Evolutionary conservation across 1,284 basidiomycete species (phyloP), one percentile per base, ranked within the genome.

Genomic region (Taiwanofungus camphoratus): DNA sequence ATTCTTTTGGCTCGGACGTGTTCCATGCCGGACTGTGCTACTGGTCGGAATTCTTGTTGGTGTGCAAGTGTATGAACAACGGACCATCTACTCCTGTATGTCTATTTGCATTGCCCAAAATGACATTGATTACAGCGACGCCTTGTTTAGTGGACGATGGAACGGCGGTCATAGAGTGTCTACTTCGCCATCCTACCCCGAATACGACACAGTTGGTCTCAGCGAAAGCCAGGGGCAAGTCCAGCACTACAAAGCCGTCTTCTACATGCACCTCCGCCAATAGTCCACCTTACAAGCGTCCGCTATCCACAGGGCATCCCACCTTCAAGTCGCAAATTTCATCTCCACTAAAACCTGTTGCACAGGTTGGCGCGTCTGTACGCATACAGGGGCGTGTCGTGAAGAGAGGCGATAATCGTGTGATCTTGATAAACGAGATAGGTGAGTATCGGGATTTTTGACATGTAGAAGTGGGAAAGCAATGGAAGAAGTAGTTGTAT

Each of bases 1-100:
- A 45, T 83, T 80, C 52, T 87, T 73, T 58, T 82, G 82, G 82
- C 63, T 88, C 8, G 81, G 81, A 8, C 63, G 77, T n/a, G 69
- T 81, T 1, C 86, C 85, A 3, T 87, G 83, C 59, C 68, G 84
- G 11, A 76, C 62, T 1, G 76, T 84, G 8, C 62, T 66, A 20
- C 53, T 87, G 2, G 68, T 81, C 7, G 85, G 79, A 1, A 59
- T 85, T 39, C 61, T 87, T 5, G 77, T 87, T 1, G 83, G 77
- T 2, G 61, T 83, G 4, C 70, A 74, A 42, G 60, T 68, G 0
- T 78, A 76, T 45, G 84, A 87, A 46, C 72, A 68, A 51, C 71
- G 73, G 24, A 66, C 76, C 9, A 53, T 79, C 0, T 87, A 87
- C 55, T 67, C 71, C 1, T 53, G 83, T 82, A 42, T 50, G 69